Evolutionary conservation across 2,329 filamentous ascomycete genomes (phyloP).

Genomic region (Sporothrix curviconia): DNA sequence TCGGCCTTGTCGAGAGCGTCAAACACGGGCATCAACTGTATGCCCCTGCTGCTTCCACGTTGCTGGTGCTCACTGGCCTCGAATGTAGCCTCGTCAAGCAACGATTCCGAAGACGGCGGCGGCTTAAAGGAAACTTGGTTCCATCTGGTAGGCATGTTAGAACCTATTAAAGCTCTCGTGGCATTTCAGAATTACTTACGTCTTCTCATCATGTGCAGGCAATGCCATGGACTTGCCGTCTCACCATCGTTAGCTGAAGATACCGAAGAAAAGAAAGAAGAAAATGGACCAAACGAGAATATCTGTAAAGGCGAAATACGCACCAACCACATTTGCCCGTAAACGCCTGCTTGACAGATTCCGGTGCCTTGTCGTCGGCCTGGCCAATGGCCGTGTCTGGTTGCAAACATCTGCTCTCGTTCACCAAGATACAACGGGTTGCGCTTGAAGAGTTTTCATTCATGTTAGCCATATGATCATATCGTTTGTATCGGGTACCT

Average conservation of each 20-base stretch:
- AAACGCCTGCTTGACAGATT: constrained; percentile 59
- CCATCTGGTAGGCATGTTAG: constrained; percentile 41
- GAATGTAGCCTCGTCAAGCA: constrained; percentile 34
- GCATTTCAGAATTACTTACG: background rate
- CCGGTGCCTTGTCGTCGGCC: constrained; percentile 39
- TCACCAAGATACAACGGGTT: too few species aligned
- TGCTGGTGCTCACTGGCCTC: constrained; percentile 48
- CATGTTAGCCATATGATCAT: too few species aligned
- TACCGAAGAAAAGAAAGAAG: too few species aligned
- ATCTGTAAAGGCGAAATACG: constrained; percentile 23
- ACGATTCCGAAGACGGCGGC: constrained; percentile 40
- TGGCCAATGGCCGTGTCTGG: constrained; percentile 50
- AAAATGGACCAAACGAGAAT: too few species aligned
- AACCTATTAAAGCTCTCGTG: background rate
- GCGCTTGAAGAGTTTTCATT: too few species aligned
- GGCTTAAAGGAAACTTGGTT: constrained; percentile 50
- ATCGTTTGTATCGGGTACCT: background rate
- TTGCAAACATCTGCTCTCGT: too few species aligned
- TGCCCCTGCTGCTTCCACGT: constrained; percentile 38
- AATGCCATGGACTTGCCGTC: constrained; percentile 49
- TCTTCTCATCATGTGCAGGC: constrained; percentile 60
- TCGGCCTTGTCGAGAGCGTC: constrained; percentile 21
- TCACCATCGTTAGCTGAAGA: too few species aligned
- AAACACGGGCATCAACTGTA: constrained; percentile 58
- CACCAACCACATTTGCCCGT: constrained; percentile 65